Evolutionary conservation across 306 rosid species (phyloP), one percentile per base, ranked within the genome.

Genomic region (Castanea sativa): DNA sequence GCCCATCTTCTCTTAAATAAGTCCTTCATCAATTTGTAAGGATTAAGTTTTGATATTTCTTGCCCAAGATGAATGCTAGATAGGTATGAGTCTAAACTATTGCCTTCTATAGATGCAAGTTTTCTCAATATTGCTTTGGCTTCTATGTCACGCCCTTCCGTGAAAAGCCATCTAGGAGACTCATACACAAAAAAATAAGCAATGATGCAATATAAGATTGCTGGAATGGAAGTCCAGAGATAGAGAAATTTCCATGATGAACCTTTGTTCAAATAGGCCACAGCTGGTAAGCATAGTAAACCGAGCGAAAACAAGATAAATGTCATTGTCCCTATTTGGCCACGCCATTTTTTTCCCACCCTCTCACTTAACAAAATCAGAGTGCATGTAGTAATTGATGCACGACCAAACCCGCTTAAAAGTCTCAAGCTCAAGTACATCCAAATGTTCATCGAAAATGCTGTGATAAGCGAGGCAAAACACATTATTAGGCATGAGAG

Each of bases 391-490:
- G 73, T 77, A 1, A 86, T 80, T 0, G 85, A 69, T 0, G 87
- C 73, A 20, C 87, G 76, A 29, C 55, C 78, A 23, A 86, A 77
- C 19, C 89, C 89, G 3, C 51, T 61, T 0, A 57, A 2, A 25
- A 86, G 74, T 71, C 76, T 86, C 4, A 86, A 61, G 6, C 76
- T 80, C 0, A 85, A 83, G 89, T 86, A 86, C 20, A 71, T 57
- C 89, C 89, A 86, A 11, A 83, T 15, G n/a, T 86, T 69, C 52
- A 57, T 45, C 5, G 83, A 80, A 73, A 83, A 64, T 1, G 55
- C 27, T 0, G 79, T 80, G 60, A 76, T 0, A 1, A 80, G 11
- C 7, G 86, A 77, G 19, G 71, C 5, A 14, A 83, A 10, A 0
- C 86, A 86, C 86, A 80, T 86, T 0, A 58, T 13, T 0, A 83